Evolutionary conservation across 768 basidiomycete genomes (phyloP), one percentile per base, ranked within the genome.

Genomic region (Psilocybe cubensis): DNA sequence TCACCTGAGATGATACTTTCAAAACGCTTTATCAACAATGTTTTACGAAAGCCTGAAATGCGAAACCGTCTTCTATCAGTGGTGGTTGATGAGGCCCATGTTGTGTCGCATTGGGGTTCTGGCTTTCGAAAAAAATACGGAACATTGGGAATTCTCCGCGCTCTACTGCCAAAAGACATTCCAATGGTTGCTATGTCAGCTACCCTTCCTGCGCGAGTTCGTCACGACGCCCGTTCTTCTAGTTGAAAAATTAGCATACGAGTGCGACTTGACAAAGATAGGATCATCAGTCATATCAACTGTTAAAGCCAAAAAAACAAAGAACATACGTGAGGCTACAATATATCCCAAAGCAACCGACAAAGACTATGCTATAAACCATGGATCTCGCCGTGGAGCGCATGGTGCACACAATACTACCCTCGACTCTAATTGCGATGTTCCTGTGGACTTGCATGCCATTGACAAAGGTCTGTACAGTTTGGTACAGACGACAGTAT

Each of bases 11-110:
- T 75, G 59, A 57, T 71, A 0, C 64, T 74, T 2, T 72, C 72
- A 0, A 62, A 63, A 9, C 42, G 51, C 0, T 74, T 76, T 53
- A 59, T 70, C 4, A 55, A 65, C 0, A 51, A 60, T 2, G 68
- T 76, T 6, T 28, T 74, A 1, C 60, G 63, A 2, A 68, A 70
- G 3, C 3, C 64, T 0, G 58, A 59, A 28, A 68, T 74, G 49
- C 51, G 24, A 4, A 42, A 40, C 0, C 52, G 66, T 0, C 29
- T 71, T 2, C 61, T 74, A 2, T 68, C 69, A 6, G 60, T 75
- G 0, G 60, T 76, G 1, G 50, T 75, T 14, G 73, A 76, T 43
- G 73, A 78, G 54, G 73, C 73, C 0, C 76, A 78, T 48, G 70
- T 70, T 48, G 56, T 78, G 0, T 74, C 72, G 1, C 73, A 74